These are phyloP conservation scores for Trichoderma virens DNA, from an alignment of 495 filamentous ascomycete species.

Conservation along the genomic window DNA sequence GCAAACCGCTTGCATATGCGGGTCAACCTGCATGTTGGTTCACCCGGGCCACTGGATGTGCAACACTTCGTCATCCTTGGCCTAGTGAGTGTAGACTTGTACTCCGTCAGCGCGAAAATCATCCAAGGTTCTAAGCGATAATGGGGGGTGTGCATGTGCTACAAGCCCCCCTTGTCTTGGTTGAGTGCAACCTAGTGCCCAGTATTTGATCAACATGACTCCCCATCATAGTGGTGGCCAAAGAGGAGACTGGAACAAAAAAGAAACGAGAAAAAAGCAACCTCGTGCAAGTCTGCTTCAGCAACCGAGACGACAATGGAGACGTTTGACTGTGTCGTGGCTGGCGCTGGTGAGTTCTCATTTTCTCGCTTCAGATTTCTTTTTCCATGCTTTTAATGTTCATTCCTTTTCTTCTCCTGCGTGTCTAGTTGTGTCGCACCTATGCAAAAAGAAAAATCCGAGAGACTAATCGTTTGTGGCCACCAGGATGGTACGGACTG, in stretches of 20 bases:
- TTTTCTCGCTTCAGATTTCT: neutral
- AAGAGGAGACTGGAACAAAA: neutral
- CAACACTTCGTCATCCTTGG: neutral
- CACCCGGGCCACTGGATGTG: neutral
- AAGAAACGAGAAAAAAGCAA: neutral
- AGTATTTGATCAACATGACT: neutral
- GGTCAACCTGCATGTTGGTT: neutral
- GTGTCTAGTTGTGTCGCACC: neutral
- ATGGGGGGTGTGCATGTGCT: neutral
- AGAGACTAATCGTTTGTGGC: neutral
- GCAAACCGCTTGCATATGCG: constrained; percentile 1
- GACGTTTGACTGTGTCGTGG: constrained; percentile 34
- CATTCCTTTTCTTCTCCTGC: neutral
- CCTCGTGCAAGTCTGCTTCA: neutral
- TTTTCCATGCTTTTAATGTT: neutral
- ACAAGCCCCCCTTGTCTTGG: constrained; percentile 6
- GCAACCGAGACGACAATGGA: constrained; percentile 25
- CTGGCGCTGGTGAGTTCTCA: constrained; percentile 34
- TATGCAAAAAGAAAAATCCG: neutral
- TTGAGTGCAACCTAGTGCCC: neutral
- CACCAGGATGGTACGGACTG: constrained; percentile 34
- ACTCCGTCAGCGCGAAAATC: too few relatives aligned
- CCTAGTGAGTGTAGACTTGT: too few relatives aligned
- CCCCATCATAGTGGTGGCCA: neutral
- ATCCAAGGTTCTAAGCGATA: neutral